phyloP scores from a whole-genome alignment of 1,139 yeast genomes.

The Suhomyces kunorum region DNA sequence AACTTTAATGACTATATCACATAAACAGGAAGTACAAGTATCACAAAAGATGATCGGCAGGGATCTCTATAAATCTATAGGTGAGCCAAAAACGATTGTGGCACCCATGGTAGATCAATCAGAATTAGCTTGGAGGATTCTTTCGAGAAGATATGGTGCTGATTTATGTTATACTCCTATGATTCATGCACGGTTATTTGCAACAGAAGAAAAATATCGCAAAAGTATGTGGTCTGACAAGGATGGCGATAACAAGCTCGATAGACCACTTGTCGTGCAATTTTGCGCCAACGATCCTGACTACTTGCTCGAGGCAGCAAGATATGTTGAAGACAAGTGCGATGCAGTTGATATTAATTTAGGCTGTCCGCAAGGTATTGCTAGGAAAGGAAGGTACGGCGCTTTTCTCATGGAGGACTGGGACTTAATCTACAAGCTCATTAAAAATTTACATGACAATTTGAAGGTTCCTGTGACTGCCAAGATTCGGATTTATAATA shows the following conservation, averaged over 20 bases:
- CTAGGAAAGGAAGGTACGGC: constrained; percentile 91
- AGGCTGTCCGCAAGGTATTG: constrained; percentile 99
- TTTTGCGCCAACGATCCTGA: constrained; percentile 97
- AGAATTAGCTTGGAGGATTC: constrained; percentile 91
- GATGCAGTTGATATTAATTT: constrained; percentile 95
- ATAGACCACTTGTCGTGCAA: constrained; percentile 87
- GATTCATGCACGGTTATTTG: constrained; percentile 91
- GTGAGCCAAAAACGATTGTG: constrained; percentile 78
- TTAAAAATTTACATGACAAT: constrained; percentile 70
- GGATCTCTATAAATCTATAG: constrained; percentile 65
- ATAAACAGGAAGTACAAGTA: neutral
- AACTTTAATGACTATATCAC: neutral
- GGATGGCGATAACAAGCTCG: constrained; percentile 69
- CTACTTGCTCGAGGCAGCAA: constrained; percentile 76
- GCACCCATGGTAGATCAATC: constrained; percentile 99
- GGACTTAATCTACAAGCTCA: constrained; percentile 74
- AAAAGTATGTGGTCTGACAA: constrained; percentile 69
- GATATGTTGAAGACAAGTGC: constrained; percentile 74
- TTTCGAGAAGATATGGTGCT: constrained; percentile 89
- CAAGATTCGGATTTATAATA: constrained; percentile 87
- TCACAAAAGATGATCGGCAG: constrained; percentile 52
- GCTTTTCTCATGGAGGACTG: constrained; percentile 97
- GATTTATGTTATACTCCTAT: constrained; percentile 94
- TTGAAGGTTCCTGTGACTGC: constrained; percentile 91
- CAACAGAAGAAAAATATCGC: constrained; percentile 80